Base-by-base conservation (phyloP, 2,329 filamentous ascomycete species). In the Neonectria punicea region DNA sequence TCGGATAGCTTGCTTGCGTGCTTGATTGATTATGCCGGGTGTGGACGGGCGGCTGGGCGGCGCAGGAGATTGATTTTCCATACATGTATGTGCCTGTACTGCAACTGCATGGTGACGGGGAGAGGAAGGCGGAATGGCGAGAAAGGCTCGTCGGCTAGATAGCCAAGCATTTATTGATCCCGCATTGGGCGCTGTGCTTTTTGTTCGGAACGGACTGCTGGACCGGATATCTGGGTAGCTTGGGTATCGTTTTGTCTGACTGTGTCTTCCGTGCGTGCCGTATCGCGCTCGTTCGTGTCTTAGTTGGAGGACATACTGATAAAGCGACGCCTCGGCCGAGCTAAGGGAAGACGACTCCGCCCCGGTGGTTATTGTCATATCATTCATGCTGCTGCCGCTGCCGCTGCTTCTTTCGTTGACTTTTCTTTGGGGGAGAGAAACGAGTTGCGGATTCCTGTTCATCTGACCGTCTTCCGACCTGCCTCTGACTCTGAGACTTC, bases 21-120 rank as follows among this genome's bases (percentile, higher is more conserved):
- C 14, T 61, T 22, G 53, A 61, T 53, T 61, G 59, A 57, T 61
- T 56, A 32, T 16, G 50, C 41, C 32, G 36, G 49, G 47, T 51
- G 57, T 36, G 28, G 57, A 30, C 36, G 36, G 47, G 47, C 57
- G 46, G 57, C 57, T 36, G 36, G 47, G 47, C 57, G 46, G 57
- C 57, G 57, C 57, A 59, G 30, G 36, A 53, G 14, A 49, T 49
- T 49, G 14, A 25, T n/a, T 30, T 14, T 14, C 5, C 47, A 51
- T 18, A 5, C 25, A 25, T 6, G 25, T 25, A 25, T 6, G 25
- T 25, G 25, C 5, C 25, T 25, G 25, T 25, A 25, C 25, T 3
- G 25, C 5, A 25, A 10, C 47, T 18, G 28, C 36, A 59, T 20
- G 57, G 43, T 46, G 34, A 22, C 22, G 22, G 22, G 22, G 22